Percentiles rank a stretch among this genome's conserved stretches.
Evolutionary conservation across 2,329 filamentous ascomycete species (phyloP).

Genomic region (Penicillium sp.): DNA sequence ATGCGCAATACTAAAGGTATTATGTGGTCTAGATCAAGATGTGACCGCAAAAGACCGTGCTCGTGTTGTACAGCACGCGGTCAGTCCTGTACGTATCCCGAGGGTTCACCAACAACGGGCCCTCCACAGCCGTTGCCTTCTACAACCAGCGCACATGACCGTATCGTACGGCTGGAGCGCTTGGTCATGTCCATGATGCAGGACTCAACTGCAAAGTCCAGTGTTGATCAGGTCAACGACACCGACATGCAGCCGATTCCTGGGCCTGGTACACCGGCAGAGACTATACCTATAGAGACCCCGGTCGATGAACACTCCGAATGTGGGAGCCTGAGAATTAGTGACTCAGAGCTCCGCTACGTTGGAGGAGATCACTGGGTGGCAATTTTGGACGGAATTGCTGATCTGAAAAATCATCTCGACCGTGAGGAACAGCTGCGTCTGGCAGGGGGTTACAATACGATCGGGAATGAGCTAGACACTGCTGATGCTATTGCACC

Average conservation of each 20-base stretch:
- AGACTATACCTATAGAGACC: neutral
- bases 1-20: neutral
- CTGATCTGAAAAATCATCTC: conserved; percentile 32
- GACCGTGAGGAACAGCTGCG: conserved; percentile 26
- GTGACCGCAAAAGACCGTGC: conserved; percentile 62
- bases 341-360: conserved; percentile 27
- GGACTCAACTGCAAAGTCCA: neutral
- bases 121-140: conserved; percentile 36
- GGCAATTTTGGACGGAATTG: conserved; percentile 32
- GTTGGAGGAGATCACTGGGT: conserved; percentile 35
- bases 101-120: conserved; percentile 41
- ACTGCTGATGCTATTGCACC: neutral
- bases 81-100: conserved; percentile 51
- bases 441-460: conserved; percentile 13
- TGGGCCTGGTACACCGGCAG: neutral
- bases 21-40: conserved; percentile 47
- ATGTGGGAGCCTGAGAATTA: conserved; percentile 29
- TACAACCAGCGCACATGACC: conserved; percentile 55
- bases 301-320: conserved; percentile 19
- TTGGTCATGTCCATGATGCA: conserved; percentile 59
- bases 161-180: conserved; percentile 61
- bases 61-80: conserved; percentile 62
- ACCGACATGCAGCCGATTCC: neutral
- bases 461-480: neutral
- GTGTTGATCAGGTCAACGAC: neutral